Base-by-base conservation (phyloP, 495 filamentous ascomycete species). In the Tuber aestivum region DNA sequence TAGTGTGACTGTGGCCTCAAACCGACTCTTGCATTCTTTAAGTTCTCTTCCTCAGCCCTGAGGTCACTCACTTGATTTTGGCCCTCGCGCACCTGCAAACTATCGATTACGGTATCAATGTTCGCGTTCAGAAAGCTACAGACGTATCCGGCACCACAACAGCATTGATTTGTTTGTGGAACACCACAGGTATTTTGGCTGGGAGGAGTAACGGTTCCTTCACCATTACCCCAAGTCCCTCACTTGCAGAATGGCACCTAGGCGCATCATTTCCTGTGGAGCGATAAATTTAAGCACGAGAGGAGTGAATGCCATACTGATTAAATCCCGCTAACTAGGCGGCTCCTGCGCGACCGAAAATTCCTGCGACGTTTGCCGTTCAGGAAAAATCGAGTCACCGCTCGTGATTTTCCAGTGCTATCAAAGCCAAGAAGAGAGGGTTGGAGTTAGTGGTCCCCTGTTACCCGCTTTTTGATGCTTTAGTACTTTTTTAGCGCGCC, bases 131-230 rank as follows among this genome's bases (percentile, higher is more conserved):
- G 74, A 92, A 91, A 86, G 92, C 93, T 41, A 95, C 93, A 80
- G 95, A 95, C 78, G 88, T 90, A 84, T 97, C 97, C 81, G 95
- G 93, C 75, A 85, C 97, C 81, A 78, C 97, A 35, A 91, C 94
- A 23, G 94, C 94, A 3, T 97, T 99, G 85, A 82, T 94, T 71
- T 94, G 94, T 10, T 97, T 95, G 95, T 97, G 97, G 86, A 97
- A 97, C 83, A 95, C 95, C 44, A 87, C 97, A 76, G 95, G 94
- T 70, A 95, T 95, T 94, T 91, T 98, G 81, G 92, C 91, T 76
- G 95, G 98, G 86, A 94, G 92, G 73, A 89, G 88, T 84, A 90
- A 89, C 88, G 95, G 93, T 85, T 98, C 98, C 92, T 97, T 99
- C 89, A 88, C 95, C 83, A 87, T 97, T 79, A 94, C 94, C 73